phyloP scores from a whole-genome alignment of 192 early-diverging fungal genomes.

The Podila horticola region DNA sequence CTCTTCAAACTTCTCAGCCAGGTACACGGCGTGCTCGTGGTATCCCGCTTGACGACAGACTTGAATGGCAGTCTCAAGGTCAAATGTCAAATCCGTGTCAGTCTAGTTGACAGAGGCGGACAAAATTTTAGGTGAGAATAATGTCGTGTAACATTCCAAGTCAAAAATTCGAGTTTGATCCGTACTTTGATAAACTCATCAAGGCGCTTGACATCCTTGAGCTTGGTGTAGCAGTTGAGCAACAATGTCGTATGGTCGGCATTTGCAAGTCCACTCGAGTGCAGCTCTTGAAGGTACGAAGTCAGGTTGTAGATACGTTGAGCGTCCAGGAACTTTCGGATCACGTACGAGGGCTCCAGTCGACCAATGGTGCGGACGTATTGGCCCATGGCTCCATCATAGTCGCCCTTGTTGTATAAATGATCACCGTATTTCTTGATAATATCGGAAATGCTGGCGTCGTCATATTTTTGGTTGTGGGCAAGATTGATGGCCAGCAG shows the following conservation, averaged over 20 bases:
- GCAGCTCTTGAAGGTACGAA: conserved; percentile 89
- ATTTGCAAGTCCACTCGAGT: conserved; percentile 87
- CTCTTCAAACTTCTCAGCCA: conserved; percentile 85
- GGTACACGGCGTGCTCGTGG: conserved; percentile 88
- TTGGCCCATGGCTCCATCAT: conserved; percentile 90
- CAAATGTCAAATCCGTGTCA: conserved; percentile 85
- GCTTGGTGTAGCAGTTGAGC: conserved; percentile 97
- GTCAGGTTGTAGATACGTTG: conserved; percentile 93
- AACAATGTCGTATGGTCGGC: conserved; percentile 96
- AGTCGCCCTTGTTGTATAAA: conserved; percentile 92
- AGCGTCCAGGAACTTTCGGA: conserved; percentile 96
- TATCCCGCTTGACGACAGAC: conserved; percentile 94
- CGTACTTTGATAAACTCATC: conserved; percentile 87
- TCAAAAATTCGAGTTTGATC: too few species aligned
- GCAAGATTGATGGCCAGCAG: conserved; percentile 88
- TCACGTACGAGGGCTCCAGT: conserved; percentile 95
- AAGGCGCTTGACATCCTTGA: conserved; percentile 85
- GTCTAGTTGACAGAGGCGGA: conserved; percentile 50
- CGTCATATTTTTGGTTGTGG: conserved; percentile 82
- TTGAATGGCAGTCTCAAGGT: conserved; percentile 93
- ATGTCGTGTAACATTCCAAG: not conserved
- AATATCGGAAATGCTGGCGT: conserved; percentile 88
- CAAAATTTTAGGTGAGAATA: not conserved
- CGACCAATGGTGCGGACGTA: conserved; percentile 93
- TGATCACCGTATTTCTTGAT: conserved; percentile 95